Evolutionary conservation across 495 filamentous ascomycete species (phyloP), one percentile per base, ranked within the genome.

Genomic region (Jackrogersella multiformis): DNA sequence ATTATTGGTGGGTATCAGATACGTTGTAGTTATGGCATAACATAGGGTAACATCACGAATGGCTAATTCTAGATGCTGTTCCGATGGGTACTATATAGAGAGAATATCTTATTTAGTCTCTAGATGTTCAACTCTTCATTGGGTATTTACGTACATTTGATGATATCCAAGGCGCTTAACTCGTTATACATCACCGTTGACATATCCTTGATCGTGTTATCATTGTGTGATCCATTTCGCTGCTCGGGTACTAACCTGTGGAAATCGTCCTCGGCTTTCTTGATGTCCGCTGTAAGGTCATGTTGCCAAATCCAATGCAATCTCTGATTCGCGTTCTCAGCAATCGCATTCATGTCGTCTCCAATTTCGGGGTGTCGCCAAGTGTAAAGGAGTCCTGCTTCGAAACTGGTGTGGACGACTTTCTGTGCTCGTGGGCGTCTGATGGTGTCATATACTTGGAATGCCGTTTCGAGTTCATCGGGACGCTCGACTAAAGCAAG

Each of bases 291-390:
- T 26, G 36, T 30, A 20, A 79, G 54, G 61, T 78, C 74, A 44
- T 79, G 68, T 20, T 77, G 56, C 77, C 84, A 88, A 15, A 88
- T 81, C 84, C 84, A 86, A 23, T 79, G 72, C 30, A 82, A 74
- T 9, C 83, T 73, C 16, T 73, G 66, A 16, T 83, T 70, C 5
- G 84, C 76, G 0, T 72, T 78, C 20, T 74, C 56, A 26, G 71
- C 77, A 1, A 86, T 69, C 60, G 79, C 80, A 0, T 72, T 66
- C 52, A 82, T 76, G 60, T 87, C 79, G 26, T 78, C 76, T 0
- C 74, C 77, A 0, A 82, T 77, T 0, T 74, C 77, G n/a, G 80
- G 74, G 26, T 78, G 62, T 20, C 76, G 77, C 41, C 83, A 74
- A 55, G 78, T 80, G 20, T 82, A 74, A 38, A 71, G 21, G 0